A percentile compares a stretch with the other conserved stretches of the same genome.
Evolutionary conservation across 495 filamentous ascomycete genomes (phyloP).

Genomic region (Aspergillus leporis): DNA sequence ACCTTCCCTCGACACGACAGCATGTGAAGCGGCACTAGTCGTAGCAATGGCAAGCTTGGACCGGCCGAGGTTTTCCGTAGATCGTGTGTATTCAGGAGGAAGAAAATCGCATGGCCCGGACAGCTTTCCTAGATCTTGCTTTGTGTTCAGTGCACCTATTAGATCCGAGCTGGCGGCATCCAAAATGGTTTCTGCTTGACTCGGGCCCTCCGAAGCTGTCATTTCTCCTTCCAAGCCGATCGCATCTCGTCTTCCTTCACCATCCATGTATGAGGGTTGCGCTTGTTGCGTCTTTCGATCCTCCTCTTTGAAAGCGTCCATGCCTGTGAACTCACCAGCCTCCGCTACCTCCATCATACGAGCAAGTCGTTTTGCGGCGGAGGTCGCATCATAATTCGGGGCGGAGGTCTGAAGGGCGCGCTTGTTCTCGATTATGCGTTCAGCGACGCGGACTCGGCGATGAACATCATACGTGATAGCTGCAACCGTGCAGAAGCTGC

Average conservation of each 20-base stretch:
- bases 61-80: not conserved
- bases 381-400: constrained; percentile 46
- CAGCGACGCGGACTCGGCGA: constrained; percentile 41
- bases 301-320: constrained; percentile 39
- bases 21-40: not conserved
- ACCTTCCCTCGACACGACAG: not conserved
- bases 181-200: not conserved
- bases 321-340: constrained; percentile 41
- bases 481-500: constrained; percentile 42
- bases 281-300: constrained; percentile 16
- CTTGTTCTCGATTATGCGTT: constrained; percentile 47
- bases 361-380: constrained; percentile 39
- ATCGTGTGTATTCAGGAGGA: constrained; percentile 3
- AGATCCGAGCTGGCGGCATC: not conserved
- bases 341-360: constrained; percentile 47
- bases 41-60: constrained; percentile 7
- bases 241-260: not conserved
- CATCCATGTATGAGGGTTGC: not conserved
- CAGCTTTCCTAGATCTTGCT: not conserved
- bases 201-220: not conserved
- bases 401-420: constrained; percentile 44
- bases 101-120: not conserved
- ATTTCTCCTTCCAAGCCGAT: not conserved
- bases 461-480: constrained; percentile 46
- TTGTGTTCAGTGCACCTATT: not conserved